phyloP scores from a whole-genome alignment of 2,329 filamentous ascomycete species.

The Fusarium fracticaudum region DNA sequence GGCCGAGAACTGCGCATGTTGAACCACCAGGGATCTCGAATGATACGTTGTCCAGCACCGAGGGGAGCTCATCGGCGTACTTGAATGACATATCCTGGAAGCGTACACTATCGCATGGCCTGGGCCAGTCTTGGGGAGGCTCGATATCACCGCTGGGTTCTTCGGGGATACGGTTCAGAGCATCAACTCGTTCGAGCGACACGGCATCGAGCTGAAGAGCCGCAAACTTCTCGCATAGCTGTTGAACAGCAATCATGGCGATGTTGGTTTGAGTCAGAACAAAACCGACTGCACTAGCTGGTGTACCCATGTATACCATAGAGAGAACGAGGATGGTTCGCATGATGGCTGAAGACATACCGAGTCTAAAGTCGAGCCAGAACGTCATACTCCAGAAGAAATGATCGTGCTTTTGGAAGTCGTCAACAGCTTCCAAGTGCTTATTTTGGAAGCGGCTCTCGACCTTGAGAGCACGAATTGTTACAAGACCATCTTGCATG shows the following conservation, averaged over 20 bases:
- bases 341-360: constrained; percentile 68
- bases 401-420: constrained; percentile 94
- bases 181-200: constrained; percentile 85
- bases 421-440: constrained; percentile 83
- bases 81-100: constrained; percentile 82
- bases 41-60: constrained; percentile 73
- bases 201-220: constrained; percentile 93
- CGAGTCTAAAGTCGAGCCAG: constrained; percentile 84
- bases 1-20: constrained; percentile 76
- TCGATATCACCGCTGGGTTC: constrained; percentile 73
- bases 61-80: constrained; percentile 81
- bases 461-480: constrained; percentile 83
- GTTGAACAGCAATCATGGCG: constrained; percentile 51
- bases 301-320: constrained; percentile 78
- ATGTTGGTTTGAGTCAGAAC: constrained; percentile 68
- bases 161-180: constrained; percentile 80
- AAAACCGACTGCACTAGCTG: constrained; percentile 84
- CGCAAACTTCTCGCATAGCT: constrained; percentile 82
- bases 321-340: constrained; percentile 78
- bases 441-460: constrained; percentile 82
- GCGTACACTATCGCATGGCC: constrained; percentile 73
- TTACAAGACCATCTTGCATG: constrained; percentile 84
- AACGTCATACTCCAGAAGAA: constrained; percentile 92
- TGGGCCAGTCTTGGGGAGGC: constrained; percentile 82
- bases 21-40: constrained; percentile 76